These are phyloP conservation scores for Thalassiosira livingstoniorum DNA, from an alignment of 352 stramenopile genomes.

Conservation along the genomic window DNA sequence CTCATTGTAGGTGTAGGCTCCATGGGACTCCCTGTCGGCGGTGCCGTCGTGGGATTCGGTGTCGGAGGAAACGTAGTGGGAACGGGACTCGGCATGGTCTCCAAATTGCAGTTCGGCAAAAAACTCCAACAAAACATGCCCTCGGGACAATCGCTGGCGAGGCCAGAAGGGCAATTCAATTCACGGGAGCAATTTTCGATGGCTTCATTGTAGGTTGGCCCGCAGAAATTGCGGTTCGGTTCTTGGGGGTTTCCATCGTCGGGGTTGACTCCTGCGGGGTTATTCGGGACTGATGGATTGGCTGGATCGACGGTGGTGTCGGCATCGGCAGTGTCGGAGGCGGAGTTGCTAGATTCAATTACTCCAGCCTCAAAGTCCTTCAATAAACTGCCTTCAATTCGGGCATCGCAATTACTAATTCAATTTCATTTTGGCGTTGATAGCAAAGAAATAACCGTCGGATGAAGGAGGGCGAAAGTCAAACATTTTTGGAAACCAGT, in stretches of 20 bases:
- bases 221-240: slow-evolving; percentile 44
- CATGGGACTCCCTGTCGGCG: background rate
- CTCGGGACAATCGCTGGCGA: slow-evolving; percentile 36
- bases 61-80: slow-evolving; percentile 14
- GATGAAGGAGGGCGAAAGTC: background rate
- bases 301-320: background rate
- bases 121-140: slow-evolving; percentile 36
- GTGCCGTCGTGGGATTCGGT: background rate
- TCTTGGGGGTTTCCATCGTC: background rate
- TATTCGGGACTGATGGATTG: background rate
- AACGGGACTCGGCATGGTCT: slow-evolving; percentile 19
- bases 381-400: slow-evolving; percentile 27
- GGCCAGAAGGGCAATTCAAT: slow-evolving; percentile 33
- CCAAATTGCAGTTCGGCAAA: slow-evolving; percentile 33
- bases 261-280: background rate
- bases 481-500: too few species aligned
- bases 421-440: background rate
- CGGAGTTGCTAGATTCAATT: slow-evolving; percentile 1
- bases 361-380: background rate
- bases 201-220: slow-evolving; percentile 16
- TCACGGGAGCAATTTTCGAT: slow-evolving; percentile 34
- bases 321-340: background rate
- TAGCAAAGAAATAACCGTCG: background rate
- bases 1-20: background rate
- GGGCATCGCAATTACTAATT: slow-evolving; percentile 41